Evolutionary conservation across 495 filamentous ascomycete genomes (phyloP).

Genomic region (Hypomontagnella monticulosa): DNA sequence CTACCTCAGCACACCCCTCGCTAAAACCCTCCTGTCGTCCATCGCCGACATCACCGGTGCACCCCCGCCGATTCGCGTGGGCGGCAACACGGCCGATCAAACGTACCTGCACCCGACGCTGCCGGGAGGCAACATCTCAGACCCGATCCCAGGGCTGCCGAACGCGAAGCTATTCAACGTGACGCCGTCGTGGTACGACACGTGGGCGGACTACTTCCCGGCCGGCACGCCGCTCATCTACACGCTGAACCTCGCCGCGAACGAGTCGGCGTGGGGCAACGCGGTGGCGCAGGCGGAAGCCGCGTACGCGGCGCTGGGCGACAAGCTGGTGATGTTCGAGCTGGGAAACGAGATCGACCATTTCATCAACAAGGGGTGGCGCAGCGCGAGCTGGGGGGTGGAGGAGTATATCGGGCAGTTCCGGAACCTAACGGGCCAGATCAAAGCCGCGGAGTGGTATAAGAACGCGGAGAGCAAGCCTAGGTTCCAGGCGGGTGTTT

Average conservation of each 20-base stretch:
- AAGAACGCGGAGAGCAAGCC: constrained; percentile 10
- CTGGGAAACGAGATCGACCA: constrained; percentile 50
- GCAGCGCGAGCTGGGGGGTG: constrained; percentile 40
- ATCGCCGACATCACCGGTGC: constrained; percentile 42
- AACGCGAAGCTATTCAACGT: constrained; percentile 39
- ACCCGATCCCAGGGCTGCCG: constrained; percentile 22
- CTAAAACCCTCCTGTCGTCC: constrained; percentile 29
- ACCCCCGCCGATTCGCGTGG: constrained; percentile 41
- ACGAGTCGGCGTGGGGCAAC: constrained; percentile 39
- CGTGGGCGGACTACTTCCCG: constrained; percentile 45
- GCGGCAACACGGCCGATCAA: constrained; percentile 47
- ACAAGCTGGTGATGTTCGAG: constrained; percentile 38
- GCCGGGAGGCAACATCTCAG: constrained; percentile 36
- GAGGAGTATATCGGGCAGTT: constrained; percentile 39
- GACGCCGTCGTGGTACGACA: constrained; percentile 41
- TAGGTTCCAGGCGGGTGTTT: constrained; percentile 44
- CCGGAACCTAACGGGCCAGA: constrained; percentile 41
- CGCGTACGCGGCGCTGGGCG: constrained; percentile 38
- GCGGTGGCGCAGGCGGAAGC: constrained; percentile 40
- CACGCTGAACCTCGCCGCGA: constrained; percentile 44
- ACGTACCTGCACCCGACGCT: constrained; percentile 39
- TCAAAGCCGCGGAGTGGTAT: constrained; percentile 40
- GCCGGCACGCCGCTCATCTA: constrained; percentile 41
- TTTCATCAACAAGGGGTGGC: constrained; percentile 46
- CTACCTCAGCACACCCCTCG: constrained; percentile 43